Conservation (phyloP, 169 alveolate species). For the Plasmodium sp. region DNA sequence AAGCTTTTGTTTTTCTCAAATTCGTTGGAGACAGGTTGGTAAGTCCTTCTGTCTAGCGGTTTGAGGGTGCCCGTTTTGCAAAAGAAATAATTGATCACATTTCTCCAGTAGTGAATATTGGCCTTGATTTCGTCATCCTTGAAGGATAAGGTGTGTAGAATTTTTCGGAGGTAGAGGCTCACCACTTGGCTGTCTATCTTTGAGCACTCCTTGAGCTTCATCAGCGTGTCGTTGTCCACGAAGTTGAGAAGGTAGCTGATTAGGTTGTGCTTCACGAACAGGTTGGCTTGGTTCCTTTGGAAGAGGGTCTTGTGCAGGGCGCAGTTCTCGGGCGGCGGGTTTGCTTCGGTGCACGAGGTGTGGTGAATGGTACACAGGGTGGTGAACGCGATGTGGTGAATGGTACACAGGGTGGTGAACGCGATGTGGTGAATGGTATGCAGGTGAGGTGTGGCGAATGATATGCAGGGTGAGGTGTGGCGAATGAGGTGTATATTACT, state of each 20-base stretch:
- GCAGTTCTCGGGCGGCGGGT: slow-evolving; percentile 67
- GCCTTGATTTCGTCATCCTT: slow-evolving; percentile 76
- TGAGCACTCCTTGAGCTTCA: slow-evolving; percentile 76
- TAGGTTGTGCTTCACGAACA: slow-evolving; percentile 59
- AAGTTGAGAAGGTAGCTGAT: slow-evolving; percentile 58
- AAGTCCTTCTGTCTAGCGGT: slow-evolving; percentile 80
- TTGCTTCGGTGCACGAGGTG: not conserved
- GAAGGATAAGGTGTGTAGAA: slow-evolving; percentile 77
- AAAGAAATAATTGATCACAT: slow-evolving; percentile 79
- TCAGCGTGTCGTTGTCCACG: slow-evolving; percentile 49
- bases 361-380: not conserved
- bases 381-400: not conserved
- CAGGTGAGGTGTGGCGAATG: not conserved
- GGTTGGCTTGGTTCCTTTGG: slow-evolving; percentile 15
- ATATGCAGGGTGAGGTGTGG: not conserved
- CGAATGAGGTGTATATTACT: not conserved
- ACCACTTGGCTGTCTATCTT: slow-evolving; percentile 75
- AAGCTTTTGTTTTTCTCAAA: slow-evolving; percentile 78
- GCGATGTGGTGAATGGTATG: not conserved
- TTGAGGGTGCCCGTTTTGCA: slow-evolving; percentile 64
- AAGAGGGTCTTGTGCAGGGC: slow-evolving; percentile 30
- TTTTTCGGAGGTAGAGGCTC: slow-evolving; percentile 76
- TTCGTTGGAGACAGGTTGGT: slow-evolving; percentile 51
- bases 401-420: not conserved
- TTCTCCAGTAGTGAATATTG: slow-evolving; percentile 81